Percentiles rank a stretch among this genome's conserved stretches.
Evolutionary conservation across 2,329 filamentous ascomycete genomes (phyloP).

Genomic region (Rhynchosporium graminicola): DNA sequence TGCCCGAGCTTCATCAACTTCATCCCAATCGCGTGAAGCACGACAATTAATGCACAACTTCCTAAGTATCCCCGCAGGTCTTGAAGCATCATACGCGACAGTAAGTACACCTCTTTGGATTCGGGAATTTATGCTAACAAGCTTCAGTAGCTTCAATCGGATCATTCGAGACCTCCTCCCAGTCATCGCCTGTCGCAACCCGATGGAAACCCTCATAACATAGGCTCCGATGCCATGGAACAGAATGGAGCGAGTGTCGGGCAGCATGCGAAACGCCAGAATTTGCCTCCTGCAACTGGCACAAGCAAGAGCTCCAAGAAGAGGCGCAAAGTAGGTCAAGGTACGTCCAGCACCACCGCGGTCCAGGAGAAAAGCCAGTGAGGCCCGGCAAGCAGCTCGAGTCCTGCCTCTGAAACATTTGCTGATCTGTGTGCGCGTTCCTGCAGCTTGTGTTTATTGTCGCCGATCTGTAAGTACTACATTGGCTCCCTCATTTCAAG

Average conservation of each 20-base stretch:
- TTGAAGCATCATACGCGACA: conserved; percentile 18
- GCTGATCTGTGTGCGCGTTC: conserved; percentile 44
- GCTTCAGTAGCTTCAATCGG: conserved; percentile 23
- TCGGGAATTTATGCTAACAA: conserved; percentile 21
- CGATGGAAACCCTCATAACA: conserved; percentile 40
- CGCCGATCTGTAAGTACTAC: conserved; percentile 78
- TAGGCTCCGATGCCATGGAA: conserved; percentile 42
- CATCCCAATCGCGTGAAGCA: conserved; percentile 13
- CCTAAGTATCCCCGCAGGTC: conserved; percentile 4
- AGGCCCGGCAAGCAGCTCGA: conserved; percentile 27
- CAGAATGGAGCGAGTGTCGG: conserved; percentile 40
- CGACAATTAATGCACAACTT: conserved; percentile 23
- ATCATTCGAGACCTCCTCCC: conserved; percentile 18
- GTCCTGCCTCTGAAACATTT: conserved; percentile 34
- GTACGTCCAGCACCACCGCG: conserved; percentile 51
- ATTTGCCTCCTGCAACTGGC: conserved; percentile 38
- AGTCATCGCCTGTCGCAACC: conserved; percentile 34
- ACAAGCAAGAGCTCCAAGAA: conserved; percentile 69
- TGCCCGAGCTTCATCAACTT: conserved; percentile 20
- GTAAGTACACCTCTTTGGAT: conserved; percentile 10
- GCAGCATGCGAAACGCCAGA: conserved; percentile 39
- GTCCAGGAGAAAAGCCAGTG: no score
- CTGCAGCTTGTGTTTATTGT: conserved; percentile 83
- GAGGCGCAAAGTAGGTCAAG: conserved; percentile 86
- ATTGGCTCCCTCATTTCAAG: conserved; percentile 37